These are phyloP conservation scores for Lactarius psammicola DNA, from an alignment of 768 basidiomycete genomes.

Conservation along the genomic window DNA sequence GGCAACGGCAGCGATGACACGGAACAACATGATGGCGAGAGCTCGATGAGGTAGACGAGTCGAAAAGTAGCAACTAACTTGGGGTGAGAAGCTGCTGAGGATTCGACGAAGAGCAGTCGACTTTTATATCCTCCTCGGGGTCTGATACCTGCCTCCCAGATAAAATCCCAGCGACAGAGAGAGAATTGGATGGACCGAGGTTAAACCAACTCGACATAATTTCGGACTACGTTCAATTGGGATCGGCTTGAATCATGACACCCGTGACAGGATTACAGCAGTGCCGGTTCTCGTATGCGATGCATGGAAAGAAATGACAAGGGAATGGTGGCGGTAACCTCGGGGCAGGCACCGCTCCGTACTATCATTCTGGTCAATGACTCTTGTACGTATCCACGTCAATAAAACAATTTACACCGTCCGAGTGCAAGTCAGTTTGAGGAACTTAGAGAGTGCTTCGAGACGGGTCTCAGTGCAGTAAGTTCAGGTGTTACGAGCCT, in stretches of 20 bases:
- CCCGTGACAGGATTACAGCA: background rate
- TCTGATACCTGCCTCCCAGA: background rate
- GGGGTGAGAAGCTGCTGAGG: background rate
- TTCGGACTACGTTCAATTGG: background rate
- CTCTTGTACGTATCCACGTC: too few species aligned
- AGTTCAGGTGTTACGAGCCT: too few species aligned
- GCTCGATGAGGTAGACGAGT: background rate
- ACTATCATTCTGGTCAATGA: too few species aligned
- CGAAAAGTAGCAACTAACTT: background rate
- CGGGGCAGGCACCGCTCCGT: too few species aligned
- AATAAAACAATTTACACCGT: too few species aligned
- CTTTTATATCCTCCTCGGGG: background rate
- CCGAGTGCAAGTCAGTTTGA: too few species aligned
- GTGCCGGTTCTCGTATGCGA: background rate
- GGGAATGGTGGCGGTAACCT: background rate
- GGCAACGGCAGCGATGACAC: background rate
- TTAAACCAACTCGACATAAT: background rate
- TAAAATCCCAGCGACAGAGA: background rate
- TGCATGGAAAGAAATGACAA: background rate
- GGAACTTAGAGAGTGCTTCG: too few species aligned
- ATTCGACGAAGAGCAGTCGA: background rate
- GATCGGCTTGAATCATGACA: background rate
- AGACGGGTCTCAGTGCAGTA: too few species aligned
- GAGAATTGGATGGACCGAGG: background rate
- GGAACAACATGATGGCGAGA: background rate